Evolutionary conservation across 106 monocot genomes (phyloP).

Genomic region (Narthecium ossifragum): DNA sequence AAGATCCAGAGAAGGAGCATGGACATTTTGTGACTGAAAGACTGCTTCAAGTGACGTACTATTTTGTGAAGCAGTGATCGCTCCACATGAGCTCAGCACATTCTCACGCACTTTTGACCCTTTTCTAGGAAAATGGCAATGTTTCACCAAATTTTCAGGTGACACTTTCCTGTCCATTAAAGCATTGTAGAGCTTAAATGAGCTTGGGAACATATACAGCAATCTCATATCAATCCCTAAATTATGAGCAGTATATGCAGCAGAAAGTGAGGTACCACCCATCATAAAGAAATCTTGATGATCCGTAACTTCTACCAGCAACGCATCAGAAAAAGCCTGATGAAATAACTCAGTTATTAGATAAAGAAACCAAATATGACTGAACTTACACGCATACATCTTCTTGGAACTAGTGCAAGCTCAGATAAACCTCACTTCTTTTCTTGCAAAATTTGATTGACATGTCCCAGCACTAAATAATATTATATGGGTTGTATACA

Average conservation of each 20-base stretch:
- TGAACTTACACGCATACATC: no score
- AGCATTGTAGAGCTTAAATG: conserved; percentile 50
- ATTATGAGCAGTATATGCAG: conserved; percentile 78
- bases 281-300: conserved; percentile 73
- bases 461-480: no score
- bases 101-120: conserved; percentile 19
- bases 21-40: conserved; percentile 2
- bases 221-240: conserved; percentile 84
- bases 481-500: no score
- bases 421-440: no score
- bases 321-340: conserved; percentile 66
- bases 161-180: conserved; percentile 13
- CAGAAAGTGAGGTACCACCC: conserved; percentile 89
- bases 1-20: conserved; percentile 4
- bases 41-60: not conserved
- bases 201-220: conserved; percentile 63
- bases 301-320: conserved; percentile 52
- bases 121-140: conserved; percentile 18
- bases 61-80: not conserved
- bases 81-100: conserved; percentile 1
- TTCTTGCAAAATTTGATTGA: no score
- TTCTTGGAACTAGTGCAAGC: no score
- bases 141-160: not conserved
- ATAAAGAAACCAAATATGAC: no score
- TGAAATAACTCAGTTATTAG: not conserved